These are phyloP conservation scores for Berberis vulgaris DNA, from an alignment of 164 flowering plant genomes.

Conservation along the genomic window DNA sequence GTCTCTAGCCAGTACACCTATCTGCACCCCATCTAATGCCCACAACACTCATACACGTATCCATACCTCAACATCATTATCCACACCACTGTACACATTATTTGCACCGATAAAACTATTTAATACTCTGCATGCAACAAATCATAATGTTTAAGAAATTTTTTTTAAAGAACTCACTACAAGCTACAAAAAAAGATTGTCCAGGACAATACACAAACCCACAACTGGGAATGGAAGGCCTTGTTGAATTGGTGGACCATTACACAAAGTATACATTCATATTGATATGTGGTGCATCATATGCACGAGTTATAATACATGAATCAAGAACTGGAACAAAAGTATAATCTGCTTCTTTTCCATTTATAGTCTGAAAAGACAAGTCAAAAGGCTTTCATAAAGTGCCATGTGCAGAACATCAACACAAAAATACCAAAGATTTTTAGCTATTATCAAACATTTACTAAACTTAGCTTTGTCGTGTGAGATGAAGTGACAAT, in stretches of 20 bases:
- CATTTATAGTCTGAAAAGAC: conserved; percentile 77
- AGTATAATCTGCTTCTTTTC: conserved; percentile 92
- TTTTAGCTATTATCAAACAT: neutral
- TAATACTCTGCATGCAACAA: no score
- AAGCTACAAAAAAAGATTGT: neutral
- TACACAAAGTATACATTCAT: conserved; percentile 41
- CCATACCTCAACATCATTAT: no score
- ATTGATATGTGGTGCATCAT: conserved; percentile 89
- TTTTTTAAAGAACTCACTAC: no score
- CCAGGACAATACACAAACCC: neutral
- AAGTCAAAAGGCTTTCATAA: conserved; percentile 80
- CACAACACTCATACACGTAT: no score
- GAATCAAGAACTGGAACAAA: conserved; percentile 97
- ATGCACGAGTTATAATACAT: conserved; percentile 89
- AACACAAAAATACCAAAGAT: neutral
- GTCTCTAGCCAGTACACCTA: no score
- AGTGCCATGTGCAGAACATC: conserved; percentile 61
- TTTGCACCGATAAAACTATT: no score
- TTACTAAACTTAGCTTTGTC: neutral
- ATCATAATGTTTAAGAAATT: no score
- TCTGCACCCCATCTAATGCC: no score
- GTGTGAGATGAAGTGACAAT: conserved; percentile 32
- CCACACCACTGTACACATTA: no score
- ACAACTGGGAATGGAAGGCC: no score
- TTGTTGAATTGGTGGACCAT: no score